Evolutionary conservation across 202 grass and related monocot species (phyloP).

Genomic region (Zoysia matrella): DNA sequence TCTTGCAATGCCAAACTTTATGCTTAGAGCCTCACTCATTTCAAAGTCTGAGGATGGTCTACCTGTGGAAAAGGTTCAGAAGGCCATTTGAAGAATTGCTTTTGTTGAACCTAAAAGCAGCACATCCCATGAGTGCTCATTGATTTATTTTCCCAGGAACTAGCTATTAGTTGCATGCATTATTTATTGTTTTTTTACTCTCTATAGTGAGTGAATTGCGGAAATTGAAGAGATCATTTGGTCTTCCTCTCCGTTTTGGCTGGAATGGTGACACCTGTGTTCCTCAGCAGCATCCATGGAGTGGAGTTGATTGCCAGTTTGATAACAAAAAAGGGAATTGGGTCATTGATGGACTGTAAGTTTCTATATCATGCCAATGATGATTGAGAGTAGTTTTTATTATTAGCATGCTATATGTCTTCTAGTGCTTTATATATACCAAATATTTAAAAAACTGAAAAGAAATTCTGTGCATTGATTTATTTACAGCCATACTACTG

Average conservation of each 20-base stretch:
- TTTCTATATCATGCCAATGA: slow-evolving; percentile 48
- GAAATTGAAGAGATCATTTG: slow-evolving; percentile 73
- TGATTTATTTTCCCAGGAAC: not conserved
- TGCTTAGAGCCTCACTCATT: not conserved
- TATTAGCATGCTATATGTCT: slow-evolving; percentile 22
- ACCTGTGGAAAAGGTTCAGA: slow-evolving; percentile 3
- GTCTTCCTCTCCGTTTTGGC: slow-evolving; percentile 91
- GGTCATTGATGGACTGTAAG: slow-evolving; percentile 92
- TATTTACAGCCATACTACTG: not conserved
- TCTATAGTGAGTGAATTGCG: slow-evolving; percentile 67
- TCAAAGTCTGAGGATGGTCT: slow-evolving; percentile 4
- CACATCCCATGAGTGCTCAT: not conserved
- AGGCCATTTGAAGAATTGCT: slow-evolving; percentile 6
- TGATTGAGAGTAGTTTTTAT: not conserved
- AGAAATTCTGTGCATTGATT: slow-evolving; percentile 4
- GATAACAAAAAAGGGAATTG: slow-evolving; percentile 59
- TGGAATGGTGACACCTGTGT: slow-evolving; percentile 97
- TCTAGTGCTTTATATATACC: slow-evolving; percentile 1
- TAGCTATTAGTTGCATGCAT: slow-evolving; percentile 27
- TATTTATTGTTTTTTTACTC: slow-evolving; percentile 28
- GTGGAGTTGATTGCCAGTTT: slow-evolving; percentile 87
- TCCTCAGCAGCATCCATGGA: slow-evolving; percentile 98
- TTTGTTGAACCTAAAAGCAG: slow-evolving; percentile 15
- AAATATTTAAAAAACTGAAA: slow-evolving; percentile 4
- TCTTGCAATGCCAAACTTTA: slow-evolving; percentile 19